Conservation (phyloP, 176 grass and related monocot genomes). For the Dendrocalamus sinicus region DNA sequence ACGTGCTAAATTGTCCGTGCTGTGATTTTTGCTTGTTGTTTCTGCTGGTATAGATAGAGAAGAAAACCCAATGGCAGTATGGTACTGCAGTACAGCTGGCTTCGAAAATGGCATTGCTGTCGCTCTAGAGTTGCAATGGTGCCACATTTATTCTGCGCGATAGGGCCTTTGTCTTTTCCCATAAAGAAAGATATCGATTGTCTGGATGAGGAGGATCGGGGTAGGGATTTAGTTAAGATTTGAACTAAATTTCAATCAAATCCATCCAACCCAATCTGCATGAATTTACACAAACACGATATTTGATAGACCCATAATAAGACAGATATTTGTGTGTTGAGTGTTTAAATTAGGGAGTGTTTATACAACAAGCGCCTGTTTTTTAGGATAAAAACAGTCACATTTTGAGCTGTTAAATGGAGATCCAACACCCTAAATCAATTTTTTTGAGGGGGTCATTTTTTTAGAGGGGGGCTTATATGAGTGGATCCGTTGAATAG, state of each 20-base stretch:
- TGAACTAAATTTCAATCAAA: not conserved
- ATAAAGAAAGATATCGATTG: not conserved
- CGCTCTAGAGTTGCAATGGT: not conserved
- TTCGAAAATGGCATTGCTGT: constrained; percentile 29
- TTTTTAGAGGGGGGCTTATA: too few relatives aligned
- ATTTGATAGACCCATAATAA: not conserved
- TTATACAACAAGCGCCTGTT: too few relatives aligned
- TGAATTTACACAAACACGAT: not conserved
- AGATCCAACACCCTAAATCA: too few relatives aligned
- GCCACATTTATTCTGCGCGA: constrained; percentile 30
- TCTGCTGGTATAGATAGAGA: not conserved
- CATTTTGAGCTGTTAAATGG: too few relatives aligned
- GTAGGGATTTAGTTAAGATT: not conserved
- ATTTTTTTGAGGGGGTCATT: too few relatives aligned
- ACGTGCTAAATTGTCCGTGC: constrained; percentile 33
- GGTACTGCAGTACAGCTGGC: constrained; percentile 37
- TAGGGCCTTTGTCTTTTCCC: not conserved
- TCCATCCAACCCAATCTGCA: not conserved
- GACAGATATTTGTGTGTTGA: not conserved
- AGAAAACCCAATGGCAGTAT: not conserved
- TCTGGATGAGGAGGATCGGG: not conserved
- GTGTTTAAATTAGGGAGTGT: too few relatives aligned
- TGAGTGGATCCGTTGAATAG: too few relatives aligned
- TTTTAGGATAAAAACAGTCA: too few relatives aligned
- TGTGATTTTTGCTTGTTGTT: not conserved